These are phyloP conservation scores for Monosporascus sp. DNA, from an alignment of 2,329 filamentous ascomycete species.

Conservation along the genomic window DNA sequence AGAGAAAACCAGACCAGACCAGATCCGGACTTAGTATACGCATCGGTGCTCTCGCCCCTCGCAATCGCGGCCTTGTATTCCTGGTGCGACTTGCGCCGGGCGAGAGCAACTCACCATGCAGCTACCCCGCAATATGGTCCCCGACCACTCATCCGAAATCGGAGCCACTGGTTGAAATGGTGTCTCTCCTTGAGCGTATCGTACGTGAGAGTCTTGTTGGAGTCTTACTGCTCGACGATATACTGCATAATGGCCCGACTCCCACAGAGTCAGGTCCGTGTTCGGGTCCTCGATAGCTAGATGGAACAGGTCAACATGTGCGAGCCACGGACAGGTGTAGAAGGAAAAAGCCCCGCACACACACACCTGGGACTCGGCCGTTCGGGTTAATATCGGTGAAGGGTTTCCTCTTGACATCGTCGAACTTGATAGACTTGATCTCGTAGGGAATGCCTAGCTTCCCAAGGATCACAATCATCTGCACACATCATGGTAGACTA, in stretches of 20 bases:
- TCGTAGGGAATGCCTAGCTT: conserved; percentile 14
- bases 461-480: conserved; percentile 13
- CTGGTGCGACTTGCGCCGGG: conserved; percentile 3
- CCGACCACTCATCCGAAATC: conserved; percentile 39
- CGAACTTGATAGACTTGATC: conserved; percentile 8
- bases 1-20: background rate
- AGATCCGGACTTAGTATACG: too few species aligned
- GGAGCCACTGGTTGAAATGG: conserved; percentile 32
- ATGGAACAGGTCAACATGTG: conserved; percentile 4
- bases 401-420: conserved; percentile 14
- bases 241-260: conserved; percentile 43
- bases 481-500: background rate
- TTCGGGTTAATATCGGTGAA: conserved; percentile 17
- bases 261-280: conserved; percentile 39
- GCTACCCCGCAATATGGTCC: conserved; percentile 37
- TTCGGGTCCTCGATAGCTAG: conserved; percentile 37
- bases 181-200: conserved; percentile 26
- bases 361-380: conserved; percentile 18
- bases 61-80: conserved; percentile 4
- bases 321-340: background rate
- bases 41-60: background rate
- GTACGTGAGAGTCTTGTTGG: conserved; percentile 30
- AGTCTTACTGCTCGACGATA: conserved; percentile 36
- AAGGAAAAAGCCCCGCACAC: background rate
- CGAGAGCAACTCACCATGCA: conserved; percentile 7